These are phyloP conservation scores for Fomes fomentarius DNA, from an alignment of 1,284 basidiomycete genomes.

Conservation along the genomic window DNA sequence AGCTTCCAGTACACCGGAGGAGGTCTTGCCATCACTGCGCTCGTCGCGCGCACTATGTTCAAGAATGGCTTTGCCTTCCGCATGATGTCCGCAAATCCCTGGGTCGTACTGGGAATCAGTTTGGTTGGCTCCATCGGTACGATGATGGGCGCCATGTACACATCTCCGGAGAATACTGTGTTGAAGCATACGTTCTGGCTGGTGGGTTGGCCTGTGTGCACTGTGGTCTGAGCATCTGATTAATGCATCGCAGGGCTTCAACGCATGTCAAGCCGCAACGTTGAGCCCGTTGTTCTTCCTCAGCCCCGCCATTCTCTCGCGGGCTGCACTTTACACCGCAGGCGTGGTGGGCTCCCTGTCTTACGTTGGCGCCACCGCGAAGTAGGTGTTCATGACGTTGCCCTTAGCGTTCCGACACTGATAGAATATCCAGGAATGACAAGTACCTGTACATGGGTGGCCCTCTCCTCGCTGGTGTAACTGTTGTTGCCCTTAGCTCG, in stretches of 20 bases:
- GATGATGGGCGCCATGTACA: slow-evolving; percentile 81
- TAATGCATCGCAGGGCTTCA: slow-evolving; percentile 65
- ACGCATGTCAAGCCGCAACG: slow-evolving; percentile 84
- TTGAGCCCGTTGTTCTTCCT: slow-evolving; percentile 86
- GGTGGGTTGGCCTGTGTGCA: slow-evolving; percentile 44
- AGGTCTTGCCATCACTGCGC: slow-evolving; percentile 77
- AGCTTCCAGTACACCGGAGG: slow-evolving; percentile 88
- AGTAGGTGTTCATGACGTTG: slow-evolving; percentile 42
- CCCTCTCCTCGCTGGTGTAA: slow-evolving; percentile 82
- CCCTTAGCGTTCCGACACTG: slow-evolving; percentile 1
- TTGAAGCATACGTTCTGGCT: slow-evolving; percentile 82
- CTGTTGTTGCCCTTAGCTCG: slow-evolving; percentile 84
- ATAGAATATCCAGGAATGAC: slow-evolving; percentile 59
- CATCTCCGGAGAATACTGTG: slow-evolving; percentile 70
- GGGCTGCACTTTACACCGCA: slow-evolving; percentile 88
- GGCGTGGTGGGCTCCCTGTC: slow-evolving; percentile 85
- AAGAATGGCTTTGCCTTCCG: slow-evolving; percentile 74
- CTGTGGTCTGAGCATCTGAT: not conserved
- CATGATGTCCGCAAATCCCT: slow-evolving; percentile 88
- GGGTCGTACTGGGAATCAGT: slow-evolving; percentile 85
- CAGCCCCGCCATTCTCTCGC: slow-evolving; percentile 83
- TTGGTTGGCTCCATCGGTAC: slow-evolving; percentile 77
- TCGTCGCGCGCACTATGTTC: slow-evolving; percentile 81
- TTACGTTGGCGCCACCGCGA: slow-evolving; percentile 90
- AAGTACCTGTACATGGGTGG: slow-evolving; percentile 87